Conservation (phyloP, 1,284 basidiomycete genomes). For the Tylopilus sp. region DNA sequence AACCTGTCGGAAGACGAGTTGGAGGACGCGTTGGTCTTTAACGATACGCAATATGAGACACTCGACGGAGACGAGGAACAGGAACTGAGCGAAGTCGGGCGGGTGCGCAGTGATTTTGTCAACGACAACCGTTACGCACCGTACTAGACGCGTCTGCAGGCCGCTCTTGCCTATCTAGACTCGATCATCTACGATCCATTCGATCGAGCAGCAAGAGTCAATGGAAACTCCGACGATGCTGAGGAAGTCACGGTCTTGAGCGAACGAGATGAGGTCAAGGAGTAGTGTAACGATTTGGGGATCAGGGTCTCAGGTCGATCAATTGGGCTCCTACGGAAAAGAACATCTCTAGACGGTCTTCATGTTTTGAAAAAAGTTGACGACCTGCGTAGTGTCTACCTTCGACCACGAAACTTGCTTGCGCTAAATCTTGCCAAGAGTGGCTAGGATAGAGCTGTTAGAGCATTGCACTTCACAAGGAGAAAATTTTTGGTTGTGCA, state of each 20-base stretch:
- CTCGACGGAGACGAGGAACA: slow-evolving; percentile 60
- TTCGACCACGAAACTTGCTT: not conserved
- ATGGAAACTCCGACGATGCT: slow-evolving; percentile 15
- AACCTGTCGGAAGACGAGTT: slow-evolving; percentile 51
- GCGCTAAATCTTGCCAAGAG: not conserved
- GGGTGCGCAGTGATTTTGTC: slow-evolving; percentile 90
- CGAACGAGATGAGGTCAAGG: slow-evolving; percentile 15
- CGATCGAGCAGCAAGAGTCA: slow-evolving; percentile 12
- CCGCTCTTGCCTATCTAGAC: slow-evolving; percentile 70
- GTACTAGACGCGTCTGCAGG: slow-evolving; percentile 72
- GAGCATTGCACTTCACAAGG: too few species aligned
- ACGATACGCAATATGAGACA: slow-evolving; percentile 48
- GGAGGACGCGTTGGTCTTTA: slow-evolving; percentile 55
- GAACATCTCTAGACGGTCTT: not conserved
- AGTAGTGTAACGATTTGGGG: not conserved
- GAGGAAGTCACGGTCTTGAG: slow-evolving; percentile 13
- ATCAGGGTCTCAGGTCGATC: not conserved
- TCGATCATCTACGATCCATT: slow-evolving; percentile 63
- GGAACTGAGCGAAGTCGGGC: slow-evolving; percentile 80
- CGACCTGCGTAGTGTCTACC: not conserved
- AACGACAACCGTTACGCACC: slow-evolving; percentile 78
- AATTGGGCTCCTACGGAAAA: not conserved
- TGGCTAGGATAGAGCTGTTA: too few species aligned
- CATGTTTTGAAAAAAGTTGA: not conserved
- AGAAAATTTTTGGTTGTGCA: too few species aligned